Base-by-base conservation (phyloP, 768 basidiomycete genomes). In the Chiua virens region DNA sequence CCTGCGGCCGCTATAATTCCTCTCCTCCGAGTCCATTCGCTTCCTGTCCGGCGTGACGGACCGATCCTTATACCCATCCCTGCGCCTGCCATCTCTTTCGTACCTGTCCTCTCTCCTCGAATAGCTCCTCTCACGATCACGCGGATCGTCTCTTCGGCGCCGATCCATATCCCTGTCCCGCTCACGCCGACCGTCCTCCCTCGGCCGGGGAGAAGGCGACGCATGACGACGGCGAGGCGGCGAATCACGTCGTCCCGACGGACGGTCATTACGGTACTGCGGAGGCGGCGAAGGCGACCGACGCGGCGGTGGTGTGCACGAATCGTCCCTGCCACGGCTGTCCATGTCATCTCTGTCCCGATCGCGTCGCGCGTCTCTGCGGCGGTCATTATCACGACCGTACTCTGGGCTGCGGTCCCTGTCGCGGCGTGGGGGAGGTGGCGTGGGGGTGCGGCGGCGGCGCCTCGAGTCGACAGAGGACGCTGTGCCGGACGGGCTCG, bases 401-500 rank as follows among this genome's bases (percentile, higher is more conserved):
- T 64, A 27, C 30, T 60, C 63, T 1, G 56, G 53, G n/a, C 57
- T 58, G 11, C 62, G 62, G 25, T 68, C 62, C 25, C 54, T 58
- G 20, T 56, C 63, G 14, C 55, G 60, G 14, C 60, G 62, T 23
- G 40, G 39, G 70, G 72, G 2, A 75, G 73, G 1, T 2, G 27
- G 27, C 27, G 69, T 66, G 1, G 67, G 58, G 7, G 70, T 66
- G 35, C 68, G 68, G 18, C 53, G 52, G 15, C 58, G 60, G 20
- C 55, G 63, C 17, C 66, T 53, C 11, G 67, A 57, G 52, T 64
- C 63, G 23, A 68, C 71, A 5, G 79, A 77, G 10, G 61, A 41
- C 39, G 63, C 71, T 0, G 76, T 73, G 45, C 70, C 67, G 8
- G 69, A 67, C n/a, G 71, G 69, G 36, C 68, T 67, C 8, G 75